Base-by-base conservation (phyloP, 1,139 yeast species). In the Oligophagozyma castellii region DNA sequence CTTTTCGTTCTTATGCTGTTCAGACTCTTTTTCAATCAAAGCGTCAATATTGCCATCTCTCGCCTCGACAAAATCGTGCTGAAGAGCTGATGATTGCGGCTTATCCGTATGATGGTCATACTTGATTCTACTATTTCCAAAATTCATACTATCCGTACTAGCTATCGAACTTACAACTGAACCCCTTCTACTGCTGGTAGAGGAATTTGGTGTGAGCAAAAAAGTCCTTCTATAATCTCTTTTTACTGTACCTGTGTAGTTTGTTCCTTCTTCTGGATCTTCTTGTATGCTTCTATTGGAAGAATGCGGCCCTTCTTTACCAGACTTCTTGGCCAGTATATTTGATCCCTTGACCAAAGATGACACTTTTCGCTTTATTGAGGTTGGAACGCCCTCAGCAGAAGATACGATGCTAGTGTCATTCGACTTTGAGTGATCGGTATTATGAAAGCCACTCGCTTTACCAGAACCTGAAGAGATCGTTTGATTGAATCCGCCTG, bases 141-240 rank as follows among this genome's bases (percentile, higher is more conserved):
- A 19, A 16, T 19, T 25, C 14, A 22, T 20, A 21, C 16, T 29
- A 18, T 29, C 31, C 24, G 21, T 24, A 3, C 23, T 29, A 4
- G 32, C 28, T 10, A 28, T 26, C 8, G 32, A 29, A 21, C 39
- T 39, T 14, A 34, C 34, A 23, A 31, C 34, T 13, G 34, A 42
- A 7, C 35, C 42, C 16, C 36, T 34, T 13, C 36, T 31, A 14
- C 41, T 39, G 11, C 30, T 35, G 3, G 32, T 18, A 18, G 8
- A 27, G 12, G 23, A 27, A 2, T 37, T 30, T 7, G 30, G 21
- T 8, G 31, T 15, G 5, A 22, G 12, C 8, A 24, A 12, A 5
- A 29, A 16, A 7, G 20, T 18, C 20, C 10, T 18, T 18, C 20
- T 18, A 10, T 18, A 18, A 18, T 18, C 10, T 10, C 10, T 18